Conservation (phyloP, 2,329 filamentous ascomycete genomes). For the Fusarium lateritium region DNA sequence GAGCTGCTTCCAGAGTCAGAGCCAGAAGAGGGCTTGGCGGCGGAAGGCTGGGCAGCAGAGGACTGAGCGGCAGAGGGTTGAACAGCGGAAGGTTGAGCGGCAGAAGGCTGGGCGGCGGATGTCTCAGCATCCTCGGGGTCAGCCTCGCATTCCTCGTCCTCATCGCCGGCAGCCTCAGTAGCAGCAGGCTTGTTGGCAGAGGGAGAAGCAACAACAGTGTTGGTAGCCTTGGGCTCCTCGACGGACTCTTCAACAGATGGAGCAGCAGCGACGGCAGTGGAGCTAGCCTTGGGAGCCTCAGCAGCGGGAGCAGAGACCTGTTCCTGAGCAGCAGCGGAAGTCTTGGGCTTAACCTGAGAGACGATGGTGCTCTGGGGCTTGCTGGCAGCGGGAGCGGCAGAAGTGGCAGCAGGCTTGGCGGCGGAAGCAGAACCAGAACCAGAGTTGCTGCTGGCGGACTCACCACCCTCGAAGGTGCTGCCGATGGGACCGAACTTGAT, state of each 20-base stretch:
- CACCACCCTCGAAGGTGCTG: slow-evolving; percentile 60
- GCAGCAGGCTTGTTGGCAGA: slow-evolving; percentile 13
- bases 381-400: background rate
- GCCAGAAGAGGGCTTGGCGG: background rate
- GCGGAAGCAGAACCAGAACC: background rate
- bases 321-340: slow-evolving; percentile 1
- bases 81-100: background rate
- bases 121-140: slow-evolving; percentile 12
- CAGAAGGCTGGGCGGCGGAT: background rate
- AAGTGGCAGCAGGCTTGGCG: slow-evolving; percentile 14
- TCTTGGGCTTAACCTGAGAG: slow-evolving; percentile 16
- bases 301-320: background rate
- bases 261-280: slow-evolving; percentile 1
- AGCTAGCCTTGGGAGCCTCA: slow-evolving; percentile 8
- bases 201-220: slow-evolving; percentile 1
- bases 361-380: slow-evolving; percentile 21
- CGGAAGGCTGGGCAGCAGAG: background rate
- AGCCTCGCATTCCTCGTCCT: slow-evolving; percentile 14
- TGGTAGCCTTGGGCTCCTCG: background rate
- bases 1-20: slow-evolving; percentile 6
- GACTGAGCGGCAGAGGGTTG: background rate
- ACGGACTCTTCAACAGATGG: background rate
- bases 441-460: slow-evolving; percentile 13
- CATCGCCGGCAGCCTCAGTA: background rate
- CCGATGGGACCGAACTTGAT: slow-evolving; percentile 71